Evolutionary conservation across 2,329 filamentous ascomycete genomes (phyloP).

Genomic region (Didymella exigua): DNA sequence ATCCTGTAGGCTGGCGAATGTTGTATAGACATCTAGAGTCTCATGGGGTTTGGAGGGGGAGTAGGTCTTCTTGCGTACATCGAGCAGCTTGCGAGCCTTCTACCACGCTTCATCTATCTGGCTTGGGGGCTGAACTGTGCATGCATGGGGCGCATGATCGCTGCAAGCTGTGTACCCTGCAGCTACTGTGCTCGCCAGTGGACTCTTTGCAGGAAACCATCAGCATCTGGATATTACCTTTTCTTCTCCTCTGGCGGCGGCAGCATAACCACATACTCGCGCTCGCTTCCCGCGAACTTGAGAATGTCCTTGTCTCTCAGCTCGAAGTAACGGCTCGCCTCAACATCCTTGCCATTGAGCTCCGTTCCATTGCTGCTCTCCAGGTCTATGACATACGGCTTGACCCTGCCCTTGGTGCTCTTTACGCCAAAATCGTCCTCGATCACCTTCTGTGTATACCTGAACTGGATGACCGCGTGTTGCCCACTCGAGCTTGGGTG

Average conservation of each 20-base stretch:
- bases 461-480: conserved; percentile 93
- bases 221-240: background rate
- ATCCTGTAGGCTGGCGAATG: background rate
- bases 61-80: no score
- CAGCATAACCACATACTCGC: conserved; percentile 96
- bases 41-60: background rate
- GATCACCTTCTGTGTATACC: conserved; percentile 79
- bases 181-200: background rate
- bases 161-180: background rate
- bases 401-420: conserved; percentile 52
- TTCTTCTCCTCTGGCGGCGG: conserved; percentile 48
- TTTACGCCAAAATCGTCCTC: conserved; percentile 76
- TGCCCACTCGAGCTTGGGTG: conserved; percentile 95
- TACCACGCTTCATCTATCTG: background rate
- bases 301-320: conserved; percentile 87
- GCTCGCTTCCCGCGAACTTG: conserved; percentile 82
- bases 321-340: conserved; percentile 81
- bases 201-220: no score
- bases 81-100: background rate
- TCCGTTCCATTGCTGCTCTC: conserved; percentile 90
- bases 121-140: background rate
- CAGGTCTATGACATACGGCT: conserved; percentile 88
- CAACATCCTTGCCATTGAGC: conserved; percentile 76
- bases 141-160: background rate
- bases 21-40: no score